phyloP scores from a whole-genome alignment of 352 stramenopile genomes.

The Thalassiosira hispida region DNA sequence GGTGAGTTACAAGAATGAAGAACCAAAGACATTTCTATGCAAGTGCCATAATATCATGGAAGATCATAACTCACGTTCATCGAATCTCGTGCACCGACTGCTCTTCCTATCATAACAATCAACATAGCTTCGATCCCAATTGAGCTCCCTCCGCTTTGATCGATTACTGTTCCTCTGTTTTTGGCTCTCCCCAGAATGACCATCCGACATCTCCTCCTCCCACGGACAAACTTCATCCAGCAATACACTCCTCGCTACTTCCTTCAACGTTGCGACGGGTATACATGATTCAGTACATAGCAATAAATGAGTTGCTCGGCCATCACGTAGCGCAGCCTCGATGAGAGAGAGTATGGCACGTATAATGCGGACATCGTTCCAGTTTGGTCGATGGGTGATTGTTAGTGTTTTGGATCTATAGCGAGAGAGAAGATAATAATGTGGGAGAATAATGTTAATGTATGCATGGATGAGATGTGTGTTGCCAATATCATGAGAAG shows the following conservation, averaged over 20 bases:
- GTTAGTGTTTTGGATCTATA: constrained; percentile 46
- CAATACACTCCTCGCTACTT: constrained; percentile 29
- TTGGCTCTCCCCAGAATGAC: neutral
- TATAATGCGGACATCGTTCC: constrained; percentile 60
- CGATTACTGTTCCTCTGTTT: neutral
- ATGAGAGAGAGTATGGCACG: constrained; percentile 51
- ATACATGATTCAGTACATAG: constrained; percentile 62
- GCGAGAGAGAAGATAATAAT: neutral
- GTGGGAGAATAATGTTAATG: neutral
- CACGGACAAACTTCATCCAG: constrained; percentile 36
- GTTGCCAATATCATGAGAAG: neutral
- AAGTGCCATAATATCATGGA: neutral
- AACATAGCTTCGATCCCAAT: constrained; percentile 55
- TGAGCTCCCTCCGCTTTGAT: neutral
- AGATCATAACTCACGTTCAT: constrained; percentile 49
- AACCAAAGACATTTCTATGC: no score
- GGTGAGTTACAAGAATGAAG: neutral
- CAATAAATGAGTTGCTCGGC: constrained; percentile 52
- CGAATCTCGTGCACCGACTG: constrained; percentile 51
- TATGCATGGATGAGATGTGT: neutral
- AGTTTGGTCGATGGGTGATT: constrained; percentile 47
- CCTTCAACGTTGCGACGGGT: constrained; percentile 45
- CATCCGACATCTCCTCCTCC: constrained; percentile 13
- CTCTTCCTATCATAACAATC: constrained; percentile 48
- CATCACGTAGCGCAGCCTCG: constrained; percentile 31